Evolutionary conservation across 768 basidiomycete genomes (phyloP), one percentile per base, ranked within the genome.

Genomic region (Termitomyces sp.): DNA sequence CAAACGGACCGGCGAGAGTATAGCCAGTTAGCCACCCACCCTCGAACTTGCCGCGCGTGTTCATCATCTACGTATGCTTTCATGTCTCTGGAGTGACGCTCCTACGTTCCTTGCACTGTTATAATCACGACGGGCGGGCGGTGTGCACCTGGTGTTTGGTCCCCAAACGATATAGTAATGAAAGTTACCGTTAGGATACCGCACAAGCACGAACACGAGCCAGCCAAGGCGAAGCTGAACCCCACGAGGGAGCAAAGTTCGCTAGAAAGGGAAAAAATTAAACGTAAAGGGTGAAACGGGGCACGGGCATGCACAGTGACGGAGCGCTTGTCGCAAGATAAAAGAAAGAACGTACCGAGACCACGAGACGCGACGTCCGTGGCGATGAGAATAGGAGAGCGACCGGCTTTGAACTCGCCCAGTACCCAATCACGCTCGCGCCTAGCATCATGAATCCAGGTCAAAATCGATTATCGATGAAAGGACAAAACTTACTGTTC

Each of bases 341-440:
- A 92, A 73, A 71, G 79, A 51, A 35, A 20, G 69, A 69, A 94
- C 96, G 80, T 89, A 98, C 97, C 97, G 71, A 99, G 86, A 84
- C 96, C 96, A 86, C 96, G 95, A 71, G 94, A 97, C 60, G 96
- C 97, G 68, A 99, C 96, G 73, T 98, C 97, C 65, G 97, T 98
- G 76, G 97, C 97, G 69, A 98, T 92, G 69, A 99, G 82, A 72
- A 99, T 98, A 3, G 96, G 96, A 33, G 92, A 94, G 63, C 94
- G 90, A 66, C 97, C 94, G 56, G 93, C 89, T 77, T 98, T 98
- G 82, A 99, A 99, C 77, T 99, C 97, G 72, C 87, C 80, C 42
- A 99, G 80, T 51, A 98, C 97, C 97, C 97, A 99, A 70, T 99
- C 97, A 77, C 97, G 95, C 78, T 99, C 97, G 57, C 92, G 91